phyloP scores from a whole-genome alignment of 768 basidiomycete species.

The Nidularia pulvinata region DNA sequence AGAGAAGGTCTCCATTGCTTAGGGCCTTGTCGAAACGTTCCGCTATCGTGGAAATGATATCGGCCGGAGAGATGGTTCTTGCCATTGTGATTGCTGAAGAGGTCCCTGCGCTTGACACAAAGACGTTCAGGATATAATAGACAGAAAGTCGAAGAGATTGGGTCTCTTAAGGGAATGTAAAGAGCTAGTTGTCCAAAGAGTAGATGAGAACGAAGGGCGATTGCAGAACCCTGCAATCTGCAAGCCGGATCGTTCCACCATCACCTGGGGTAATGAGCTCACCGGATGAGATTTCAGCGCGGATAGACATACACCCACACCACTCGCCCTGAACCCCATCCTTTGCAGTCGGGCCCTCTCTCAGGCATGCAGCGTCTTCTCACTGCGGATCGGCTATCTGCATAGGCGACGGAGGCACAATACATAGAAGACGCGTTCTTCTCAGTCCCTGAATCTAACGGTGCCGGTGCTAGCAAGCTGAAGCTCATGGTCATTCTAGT shows the following conservation, averaged over 20 bases:
- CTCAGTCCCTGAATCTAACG: no score
- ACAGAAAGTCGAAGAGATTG: no score
- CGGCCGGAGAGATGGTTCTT: slow-evolving; percentile 30
- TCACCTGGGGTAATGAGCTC: not conserved
- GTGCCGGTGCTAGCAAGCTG: no score
- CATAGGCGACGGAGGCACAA: not conserved
- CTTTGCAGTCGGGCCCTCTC: not conserved
- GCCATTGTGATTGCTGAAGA: no score
- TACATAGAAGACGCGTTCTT: not conserved
- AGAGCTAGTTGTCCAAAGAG: not conserved
- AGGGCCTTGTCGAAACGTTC: slow-evolving; percentile 57
- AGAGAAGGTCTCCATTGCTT: slow-evolving; percentile 65
- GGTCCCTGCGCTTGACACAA: no score
- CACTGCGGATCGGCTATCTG: not conserved
- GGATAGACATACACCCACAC: no score
- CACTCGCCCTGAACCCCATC: not conserved
- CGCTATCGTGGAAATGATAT: slow-evolving; percentile 57
- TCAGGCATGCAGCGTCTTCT: no score
- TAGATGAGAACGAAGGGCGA: not conserved
- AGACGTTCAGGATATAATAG: no score
- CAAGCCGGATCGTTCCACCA: not conserved
- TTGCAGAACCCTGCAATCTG: not conserved
- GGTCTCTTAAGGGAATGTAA: not conserved
- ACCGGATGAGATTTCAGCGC: not conserved
- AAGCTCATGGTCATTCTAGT: not conserved